phyloP scores from a whole-genome alignment of 306 rosid genomes.

The Gynostemma pentaphyllum region DNA sequence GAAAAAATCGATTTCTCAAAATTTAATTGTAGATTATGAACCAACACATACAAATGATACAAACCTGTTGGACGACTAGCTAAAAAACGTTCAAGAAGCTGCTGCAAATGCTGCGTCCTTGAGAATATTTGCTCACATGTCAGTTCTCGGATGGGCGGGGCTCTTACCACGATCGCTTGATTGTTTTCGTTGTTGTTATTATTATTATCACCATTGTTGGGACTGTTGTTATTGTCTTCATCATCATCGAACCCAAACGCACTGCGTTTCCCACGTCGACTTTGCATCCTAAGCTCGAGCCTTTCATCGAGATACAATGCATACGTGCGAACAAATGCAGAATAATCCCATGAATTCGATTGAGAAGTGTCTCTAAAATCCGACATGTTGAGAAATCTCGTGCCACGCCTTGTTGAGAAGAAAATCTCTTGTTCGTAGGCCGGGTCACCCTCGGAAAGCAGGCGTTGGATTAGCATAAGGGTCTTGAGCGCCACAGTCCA shows the following conservation, averaged over 20 bases:
- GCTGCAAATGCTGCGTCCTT: constrained; percentile 64
- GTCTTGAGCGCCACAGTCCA: constrained; percentile 84
- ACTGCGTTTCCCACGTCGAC: constrained; percentile 53
- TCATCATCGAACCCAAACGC: constrained; percentile 17
- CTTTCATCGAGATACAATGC: constrained; percentile 73
- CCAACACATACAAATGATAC: neutral
- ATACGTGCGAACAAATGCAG: constrained; percentile 67
- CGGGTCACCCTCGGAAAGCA: constrained; percentile 74
- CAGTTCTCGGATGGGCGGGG: constrained; percentile 59
- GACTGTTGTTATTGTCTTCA: neutral
- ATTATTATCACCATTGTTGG: neutral
- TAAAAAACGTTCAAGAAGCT: constrained; percentile 70
- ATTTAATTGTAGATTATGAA: no score
- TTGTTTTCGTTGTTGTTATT: neutral
- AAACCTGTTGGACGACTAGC: constrained; percentile 97
- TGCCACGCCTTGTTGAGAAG: constrained; percentile 81
- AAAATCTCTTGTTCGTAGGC: constrained; percentile 93
- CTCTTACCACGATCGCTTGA: constrained; percentile 16
- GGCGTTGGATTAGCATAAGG: constrained; percentile 54
- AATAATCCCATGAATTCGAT: constrained; percentile 60
- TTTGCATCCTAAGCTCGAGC: constrained; percentile 86
- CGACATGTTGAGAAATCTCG: constrained; percentile 80
- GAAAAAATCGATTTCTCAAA: neutral
- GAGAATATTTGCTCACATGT: constrained; percentile 48
- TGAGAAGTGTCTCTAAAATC: constrained; percentile 53